These are phyloP conservation scores for Beta macrorhiza DNA, from an alignment of 179 eudicot genomes.

Conservation along the genomic window DNA sequence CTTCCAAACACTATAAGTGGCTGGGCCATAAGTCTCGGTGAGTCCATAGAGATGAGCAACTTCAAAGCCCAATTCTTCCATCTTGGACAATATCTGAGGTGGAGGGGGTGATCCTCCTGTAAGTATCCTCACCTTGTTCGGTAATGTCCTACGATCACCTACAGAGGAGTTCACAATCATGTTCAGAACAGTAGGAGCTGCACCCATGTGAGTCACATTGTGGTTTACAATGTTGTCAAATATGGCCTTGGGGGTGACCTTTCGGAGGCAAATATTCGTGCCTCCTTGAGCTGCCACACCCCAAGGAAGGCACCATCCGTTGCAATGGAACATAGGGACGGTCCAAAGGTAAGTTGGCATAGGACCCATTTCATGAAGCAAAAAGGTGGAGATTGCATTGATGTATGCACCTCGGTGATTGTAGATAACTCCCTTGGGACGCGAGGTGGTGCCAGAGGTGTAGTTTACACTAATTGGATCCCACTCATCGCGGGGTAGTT, in stretches of 20 bases:
- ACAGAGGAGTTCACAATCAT: constrained; percentile 46
- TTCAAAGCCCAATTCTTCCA: constrained; percentile 45
- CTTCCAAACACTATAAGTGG: constrained; percentile 43
- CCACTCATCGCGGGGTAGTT: constrained; percentile 41
- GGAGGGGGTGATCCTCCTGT: constrained; percentile 53
- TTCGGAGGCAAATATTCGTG: constrained; percentile 55
- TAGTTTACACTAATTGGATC: constrained; percentile 54
- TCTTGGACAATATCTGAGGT: constrained; percentile 39
- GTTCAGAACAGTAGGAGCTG: constrained; percentile 64
- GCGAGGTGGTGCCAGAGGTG: constrained; percentile 68
- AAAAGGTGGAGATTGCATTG: constrained; percentile 50
- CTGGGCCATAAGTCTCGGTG: constrained; percentile 46
- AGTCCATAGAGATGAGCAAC: constrained; percentile 43
- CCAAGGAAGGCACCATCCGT: constrained; percentile 77
- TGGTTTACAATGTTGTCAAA: constrained; percentile 45
- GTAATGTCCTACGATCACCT: constrained; percentile 27
- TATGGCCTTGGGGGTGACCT: constrained; percentile 48
- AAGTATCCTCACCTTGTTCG: constrained; percentile 36
- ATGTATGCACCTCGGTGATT: constrained; percentile 61
- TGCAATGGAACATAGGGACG: constrained; percentile 69
- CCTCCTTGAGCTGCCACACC: constrained; percentile 64
- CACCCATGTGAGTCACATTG: constrained; percentile 63
- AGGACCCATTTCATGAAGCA: constrained; percentile 53
- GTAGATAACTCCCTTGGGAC: constrained; percentile 66
- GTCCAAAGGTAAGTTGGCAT: constrained; percentile 65